A percentile compares a stretch with the other conserved stretches of the same genome.
These are phyloP conservation scores for Coniella lustricola DNA, from an alignment of 2,329 filamentous ascomycete species.

Conservation along the genomic window DNA sequence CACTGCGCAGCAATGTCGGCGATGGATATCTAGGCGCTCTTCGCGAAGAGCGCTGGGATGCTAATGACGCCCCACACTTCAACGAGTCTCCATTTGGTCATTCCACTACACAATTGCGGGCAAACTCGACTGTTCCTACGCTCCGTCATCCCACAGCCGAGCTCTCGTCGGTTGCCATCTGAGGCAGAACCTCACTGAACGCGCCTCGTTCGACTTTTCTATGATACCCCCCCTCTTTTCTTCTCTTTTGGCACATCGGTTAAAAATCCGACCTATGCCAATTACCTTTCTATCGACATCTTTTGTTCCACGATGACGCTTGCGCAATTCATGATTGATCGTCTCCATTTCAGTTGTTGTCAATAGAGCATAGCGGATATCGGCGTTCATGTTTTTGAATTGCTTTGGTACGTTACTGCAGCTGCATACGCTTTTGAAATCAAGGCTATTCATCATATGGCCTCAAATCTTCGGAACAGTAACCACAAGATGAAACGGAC, in stretches of 20 bases:
- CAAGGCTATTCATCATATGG: neutral
- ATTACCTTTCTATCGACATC: constrained; percentile 5
- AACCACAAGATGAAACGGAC: too few relatives aligned
- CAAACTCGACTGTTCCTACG: constrained; percentile 31
- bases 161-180: constrained; percentile 2
- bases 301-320: neutral
- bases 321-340: constrained; percentile 7
- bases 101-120: constrained; percentile 29
- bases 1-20: constrained; percentile 76
- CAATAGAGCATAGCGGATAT: constrained; percentile 15
- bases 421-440: neutral
- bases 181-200: neutral
- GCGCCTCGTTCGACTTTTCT: neutral
- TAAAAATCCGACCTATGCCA: constrained; percentile 2
- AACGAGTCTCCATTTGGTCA: constrained; percentile 31
- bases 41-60: constrained; percentile 66
- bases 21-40: constrained; percentile 82
- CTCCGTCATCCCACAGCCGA: constrained; percentile 39
- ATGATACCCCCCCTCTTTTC: constrained; percentile 11
- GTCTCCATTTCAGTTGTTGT: constrained; percentile 10
- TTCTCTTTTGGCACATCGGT: neutral
- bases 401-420: neutral
- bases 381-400: constrained; percentile 10
- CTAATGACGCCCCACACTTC: constrained; percentile 32
- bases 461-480: neutral